Evolutionary conservation across 495 filamentous ascomycete species (phyloP).

Genomic region (Podospora conica): DNA sequence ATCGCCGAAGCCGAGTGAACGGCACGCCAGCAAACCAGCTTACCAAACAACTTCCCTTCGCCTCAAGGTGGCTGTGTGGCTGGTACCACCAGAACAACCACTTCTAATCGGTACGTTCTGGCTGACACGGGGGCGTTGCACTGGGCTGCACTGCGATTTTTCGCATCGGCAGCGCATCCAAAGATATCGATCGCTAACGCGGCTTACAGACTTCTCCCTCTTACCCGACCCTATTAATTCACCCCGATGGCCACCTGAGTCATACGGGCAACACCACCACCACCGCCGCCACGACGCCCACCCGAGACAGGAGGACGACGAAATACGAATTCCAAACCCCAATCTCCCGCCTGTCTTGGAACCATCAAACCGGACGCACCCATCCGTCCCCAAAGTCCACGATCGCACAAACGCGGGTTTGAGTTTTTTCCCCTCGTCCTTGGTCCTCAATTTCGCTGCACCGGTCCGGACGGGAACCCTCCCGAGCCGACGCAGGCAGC

Average conservation of each 20-base stretch:
- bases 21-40: neutral
- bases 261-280: neutral
- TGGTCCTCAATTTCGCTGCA: neutral
- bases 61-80: constrained; percentile 3
- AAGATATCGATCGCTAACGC: neutral
- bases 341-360: neutral
- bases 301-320: neutral
- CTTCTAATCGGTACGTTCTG: constrained; percentile 8
- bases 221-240: neutral
- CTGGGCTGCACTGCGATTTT: neutral
- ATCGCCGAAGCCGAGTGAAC: constrained; percentile 39
- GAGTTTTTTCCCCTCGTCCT: neutral
- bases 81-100: constrained; percentile 7
- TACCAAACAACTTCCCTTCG: neutral
- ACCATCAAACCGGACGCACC: neutral
- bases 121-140: neutral
- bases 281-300: neutral
- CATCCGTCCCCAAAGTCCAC: neutral
- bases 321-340: neutral
- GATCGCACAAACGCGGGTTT: neutral
- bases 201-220: neutral
- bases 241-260: neutral
- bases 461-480: neutral
- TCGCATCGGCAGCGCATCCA: neutral
- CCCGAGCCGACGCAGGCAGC: neutral